phyloP scores from a whole-genome alignment of 208 protist species.

The Acanthamoeba castellanii region DNA sequence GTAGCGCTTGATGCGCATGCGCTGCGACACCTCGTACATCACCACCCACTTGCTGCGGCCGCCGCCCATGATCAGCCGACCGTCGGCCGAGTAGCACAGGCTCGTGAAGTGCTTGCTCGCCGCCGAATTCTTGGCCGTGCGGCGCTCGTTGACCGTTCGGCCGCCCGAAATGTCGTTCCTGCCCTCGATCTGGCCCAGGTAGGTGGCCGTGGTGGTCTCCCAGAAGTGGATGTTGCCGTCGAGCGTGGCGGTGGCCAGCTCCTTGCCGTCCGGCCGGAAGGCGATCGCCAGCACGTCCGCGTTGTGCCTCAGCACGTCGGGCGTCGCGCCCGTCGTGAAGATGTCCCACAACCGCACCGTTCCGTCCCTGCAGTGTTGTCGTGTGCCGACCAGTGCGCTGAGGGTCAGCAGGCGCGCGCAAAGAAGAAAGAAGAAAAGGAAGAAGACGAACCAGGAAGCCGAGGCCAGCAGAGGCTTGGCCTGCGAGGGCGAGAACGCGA shows the following conservation, averaged over 20 bases:
- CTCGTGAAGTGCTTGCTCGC: conserved; percentile 80
- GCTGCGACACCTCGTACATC: conserved; percentile 88
- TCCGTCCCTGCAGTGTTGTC: conserved; percentile 85
- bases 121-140: conserved; percentile 76
- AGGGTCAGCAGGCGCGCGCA: no score
- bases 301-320: conserved; percentile 85
- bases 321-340: conserved; percentile 83
- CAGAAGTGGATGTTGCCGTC: conserved; percentile 90
- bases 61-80: conserved; percentile 86
- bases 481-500: conserved; percentile 84
- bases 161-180: conserved; percentile 86
- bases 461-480: conserved; percentile 52
- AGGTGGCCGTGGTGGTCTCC: conserved; percentile 80
- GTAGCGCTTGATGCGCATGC: conserved; percentile 85
- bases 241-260: conserved; percentile 86
- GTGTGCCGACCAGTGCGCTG: no score
- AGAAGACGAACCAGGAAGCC: conserved; percentile 53
- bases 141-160: conserved; percentile 77
- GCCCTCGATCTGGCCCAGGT: conserved; percentile 87
- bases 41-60: conserved; percentile 90
- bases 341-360: conserved; percentile 91
- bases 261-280: conserved; percentile 88
- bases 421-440: not conserved
- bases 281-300: conserved; percentile 86
- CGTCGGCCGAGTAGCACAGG: conserved; percentile 86